Evolutionary conservation across 257 asterid species (phyloP).

Genomic region (Nicotiana tomentosiformis): DNA sequence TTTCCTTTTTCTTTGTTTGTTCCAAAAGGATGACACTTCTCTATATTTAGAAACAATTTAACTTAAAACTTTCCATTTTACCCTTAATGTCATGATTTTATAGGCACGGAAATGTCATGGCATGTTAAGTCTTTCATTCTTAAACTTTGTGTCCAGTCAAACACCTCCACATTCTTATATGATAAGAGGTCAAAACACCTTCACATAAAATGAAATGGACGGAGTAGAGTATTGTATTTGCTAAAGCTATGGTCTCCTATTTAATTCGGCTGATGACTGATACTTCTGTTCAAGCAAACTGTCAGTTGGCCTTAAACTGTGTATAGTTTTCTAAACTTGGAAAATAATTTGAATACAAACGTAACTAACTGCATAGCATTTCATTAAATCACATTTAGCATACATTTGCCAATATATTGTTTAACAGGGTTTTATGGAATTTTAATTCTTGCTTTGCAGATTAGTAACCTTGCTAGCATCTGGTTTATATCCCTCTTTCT

Average conservation of each 20-base stretch:
- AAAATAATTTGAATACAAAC: neutral
- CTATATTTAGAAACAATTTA: neutral
- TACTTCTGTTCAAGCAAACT: neutral
- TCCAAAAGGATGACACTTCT: neutral
- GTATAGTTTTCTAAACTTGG: neutral
- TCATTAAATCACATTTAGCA: neutral
- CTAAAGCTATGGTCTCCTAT: neutral
- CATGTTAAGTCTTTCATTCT: neutral
- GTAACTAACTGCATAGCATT: neutral
- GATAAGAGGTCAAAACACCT: neutral
- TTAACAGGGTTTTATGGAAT: neutral
- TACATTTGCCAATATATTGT: neutral
- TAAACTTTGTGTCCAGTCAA: neutral
- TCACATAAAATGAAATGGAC: neutral
- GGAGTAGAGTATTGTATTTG: conserved; percentile 2
- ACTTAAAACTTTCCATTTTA: neutral
- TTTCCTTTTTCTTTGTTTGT: neutral
- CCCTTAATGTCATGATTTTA: neutral
- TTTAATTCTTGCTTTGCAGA: conserved; percentile 40
- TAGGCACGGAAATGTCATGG: neutral
- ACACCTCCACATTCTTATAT: neutral
- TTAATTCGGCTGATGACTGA: neutral
- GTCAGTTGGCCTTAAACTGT: neutral
- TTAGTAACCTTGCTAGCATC: conserved; percentile 85
- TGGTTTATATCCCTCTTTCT: conserved; percentile 95